A percentile compares a stretch with the other conserved stretches of the same genome.
Evolutionary conservation across 352 stramenopile species (phyloP).

Genomic region (Globisporangium sylvaticum): DNA sequence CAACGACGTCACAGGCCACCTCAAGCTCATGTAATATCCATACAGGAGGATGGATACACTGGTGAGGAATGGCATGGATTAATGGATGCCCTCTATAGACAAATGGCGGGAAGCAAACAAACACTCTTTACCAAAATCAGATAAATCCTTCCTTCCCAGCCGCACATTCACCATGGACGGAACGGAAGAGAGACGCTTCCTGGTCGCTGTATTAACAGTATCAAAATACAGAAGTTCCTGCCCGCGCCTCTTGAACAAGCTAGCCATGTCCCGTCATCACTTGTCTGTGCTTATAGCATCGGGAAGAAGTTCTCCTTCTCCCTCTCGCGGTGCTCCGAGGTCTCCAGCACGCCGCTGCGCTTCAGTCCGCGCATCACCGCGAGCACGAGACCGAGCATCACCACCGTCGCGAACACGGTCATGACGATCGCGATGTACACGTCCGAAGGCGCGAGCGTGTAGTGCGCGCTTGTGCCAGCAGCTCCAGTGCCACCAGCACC

Average conservation of each 20-base stretch:
- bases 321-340: slow-evolving; percentile 18
- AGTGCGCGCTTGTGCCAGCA: neutral
- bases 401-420: slow-evolving; percentile 38
- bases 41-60: neutral
- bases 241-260: neutral
- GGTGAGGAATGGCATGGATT: neutral
- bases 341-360: slow-evolving; percentile 39
- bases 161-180: neutral
- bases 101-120: neutral
- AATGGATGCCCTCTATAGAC: neutral
- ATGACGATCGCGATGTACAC: slow-evolving; percentile 41
- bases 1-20: slow-evolving; percentile 70
- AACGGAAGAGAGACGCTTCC: neutral
- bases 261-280: neutral
- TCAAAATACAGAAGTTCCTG: neutral
- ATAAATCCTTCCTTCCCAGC: neutral
- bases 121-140: neutral
- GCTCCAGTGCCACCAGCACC: neutral
- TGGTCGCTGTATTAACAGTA: neutral
- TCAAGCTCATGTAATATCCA: slow-evolving; percentile 84
- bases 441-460: slow-evolving; percentile 16
- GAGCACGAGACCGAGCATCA: slow-evolving; percentile 32
- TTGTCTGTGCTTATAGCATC: slow-evolving; percentile 33
- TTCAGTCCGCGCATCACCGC: slow-evolving; percentile 32
- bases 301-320: slow-evolving; percentile 50